A percentile compares a stretch with the other conserved stretches of the same genome.
Conservation (phyloP, 2,329 filamentous ascomycete species). For the Nigrospora osmanthi region DNA sequence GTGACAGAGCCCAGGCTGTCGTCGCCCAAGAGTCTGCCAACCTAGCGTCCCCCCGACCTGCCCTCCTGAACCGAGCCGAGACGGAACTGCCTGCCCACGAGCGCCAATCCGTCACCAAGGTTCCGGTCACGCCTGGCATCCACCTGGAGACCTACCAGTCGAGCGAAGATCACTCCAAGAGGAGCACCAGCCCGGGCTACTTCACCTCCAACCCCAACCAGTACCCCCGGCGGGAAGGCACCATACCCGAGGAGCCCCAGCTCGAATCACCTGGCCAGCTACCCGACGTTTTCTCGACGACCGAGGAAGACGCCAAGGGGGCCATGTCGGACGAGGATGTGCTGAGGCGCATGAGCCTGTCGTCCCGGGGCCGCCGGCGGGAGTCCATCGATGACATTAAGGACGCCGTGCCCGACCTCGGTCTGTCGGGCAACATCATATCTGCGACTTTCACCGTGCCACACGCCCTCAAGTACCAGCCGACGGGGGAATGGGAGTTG, state of each 20-base stretch:
- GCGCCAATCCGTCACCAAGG: slow-evolving; percentile 20
- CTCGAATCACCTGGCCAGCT: slow-evolving; percentile 8
- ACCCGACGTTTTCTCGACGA: slow-evolving; percentile 5
- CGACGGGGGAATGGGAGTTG: slow-evolving; percentile 59
- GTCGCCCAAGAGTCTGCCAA: too few relatives aligned
- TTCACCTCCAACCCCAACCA: slow-evolving; percentile 18
- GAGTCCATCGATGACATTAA: slow-evolving; percentile 49
- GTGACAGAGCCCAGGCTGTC: too few relatives aligned
- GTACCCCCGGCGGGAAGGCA: slow-evolving; percentile 8
- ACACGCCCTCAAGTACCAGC: slow-evolving; percentile 49
- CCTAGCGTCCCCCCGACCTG: neutral
- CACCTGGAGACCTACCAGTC: slow-evolving; percentile 20
- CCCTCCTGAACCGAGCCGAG: neutral
- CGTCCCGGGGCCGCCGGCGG: slow-evolving; percentile 31
- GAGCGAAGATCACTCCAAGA: slow-evolving; percentile 6
- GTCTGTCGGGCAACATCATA: slow-evolving; percentile 57
- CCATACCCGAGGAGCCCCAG: slow-evolving; percentile 12
- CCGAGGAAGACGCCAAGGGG: slow-evolving; percentile 13
- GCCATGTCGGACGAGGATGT: slow-evolving; percentile 30
- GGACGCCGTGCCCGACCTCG: slow-evolving; percentile 47
- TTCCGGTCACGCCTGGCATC: slow-evolving; percentile 34
- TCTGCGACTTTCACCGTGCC: slow-evolving; percentile 59
- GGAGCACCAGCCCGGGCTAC: slow-evolving; percentile 17
- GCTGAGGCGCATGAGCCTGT: slow-evolving; percentile 33
- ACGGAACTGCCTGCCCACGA: slow-evolving; percentile 22